Conservation (phyloP, 2,329 filamentous ascomycete genomes). For the Tetracladium maxilliforme region DNA sequence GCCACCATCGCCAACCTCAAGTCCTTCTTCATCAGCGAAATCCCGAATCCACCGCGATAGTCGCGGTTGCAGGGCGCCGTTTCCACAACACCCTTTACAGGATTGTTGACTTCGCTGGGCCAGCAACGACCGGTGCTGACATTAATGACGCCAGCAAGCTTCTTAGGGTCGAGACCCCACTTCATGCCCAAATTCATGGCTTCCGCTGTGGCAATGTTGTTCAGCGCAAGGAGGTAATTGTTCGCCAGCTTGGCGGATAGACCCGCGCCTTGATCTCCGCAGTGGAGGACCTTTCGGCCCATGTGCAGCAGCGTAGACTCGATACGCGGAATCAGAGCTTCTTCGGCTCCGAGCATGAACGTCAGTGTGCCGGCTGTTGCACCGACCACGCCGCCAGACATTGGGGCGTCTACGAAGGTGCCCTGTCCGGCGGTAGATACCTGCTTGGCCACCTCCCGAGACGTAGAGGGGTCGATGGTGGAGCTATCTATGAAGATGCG, state of each 20-base stretch:
- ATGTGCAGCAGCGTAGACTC: slow-evolving; percentile 62
- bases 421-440: slow-evolving; percentile 55
- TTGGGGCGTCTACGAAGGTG: slow-evolving; percentile 83
- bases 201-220: slow-evolving; percentile 63
- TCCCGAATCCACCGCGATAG: slow-evolving; percentile 65
- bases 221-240: slow-evolving; percentile 89
- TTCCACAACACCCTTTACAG: slow-evolving; percentile 71
- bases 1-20: slow-evolving; percentile 58
- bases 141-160: slow-evolving; percentile 76
- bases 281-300: slow-evolving; percentile 76
- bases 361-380: slow-evolving; percentile 77
- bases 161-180: slow-evolving; percentile 42
- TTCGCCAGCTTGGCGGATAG: slow-evolving; percentile 90
- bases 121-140: slow-evolving; percentile 89
- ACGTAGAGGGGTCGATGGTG: slow-evolving; percentile 85
- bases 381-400: slow-evolving; percentile 92
- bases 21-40: slow-evolving; percentile 71
- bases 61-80: slow-evolving; percentile 61
- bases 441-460: slow-evolving; percentile 57
- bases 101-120: slow-evolving; percentile 93
- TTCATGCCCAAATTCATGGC: slow-evolving; percentile 51
- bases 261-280: slow-evolving; percentile 72
- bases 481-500: slow-evolving; percentile 91
- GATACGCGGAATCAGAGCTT: slow-evolving; percentile 44
- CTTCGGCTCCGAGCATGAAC: slow-evolving; percentile 79